These are phyloP conservation scores for Boletus tomentosulus DNA, from an alignment of 768 basidiomycete genomes.

Conservation along the genomic window DNA sequence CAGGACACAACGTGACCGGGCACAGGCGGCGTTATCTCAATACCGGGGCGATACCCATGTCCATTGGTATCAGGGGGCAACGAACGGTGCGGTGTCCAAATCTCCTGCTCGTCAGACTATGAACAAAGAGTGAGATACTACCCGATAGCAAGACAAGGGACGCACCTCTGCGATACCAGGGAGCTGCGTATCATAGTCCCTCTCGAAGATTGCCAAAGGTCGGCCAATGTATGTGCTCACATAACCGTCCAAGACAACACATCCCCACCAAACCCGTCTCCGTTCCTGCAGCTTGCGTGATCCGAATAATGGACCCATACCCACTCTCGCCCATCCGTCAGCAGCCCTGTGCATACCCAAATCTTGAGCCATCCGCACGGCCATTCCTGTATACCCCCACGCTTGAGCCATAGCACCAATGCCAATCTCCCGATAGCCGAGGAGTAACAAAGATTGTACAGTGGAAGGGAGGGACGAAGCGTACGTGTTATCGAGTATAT, in stretches of 20 bases:
- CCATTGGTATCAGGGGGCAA: slow-evolving; percentile 30
- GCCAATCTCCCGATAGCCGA: slow-evolving; percentile 83
- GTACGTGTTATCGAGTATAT: slow-evolving; percentile 60
- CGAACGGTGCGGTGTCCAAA: slow-evolving; percentile 43
- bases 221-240: slow-evolving; percentile 77
- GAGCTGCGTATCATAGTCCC: slow-evolving; percentile 70
- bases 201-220: slow-evolving; percentile 69
- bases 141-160: neutral
- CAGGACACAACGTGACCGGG: slow-evolving; percentile 62
- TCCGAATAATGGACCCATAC: slow-evolving; percentile 55
- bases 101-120: slow-evolving; percentile 64
- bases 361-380: slow-evolving; percentile 90
- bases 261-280: slow-evolving; percentile 73
- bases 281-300: slow-evolving; percentile 64
- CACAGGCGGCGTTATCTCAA: slow-evolving; percentile 24
- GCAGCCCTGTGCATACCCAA: slow-evolving; percentile 79
- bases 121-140: slow-evolving; percentile 8
- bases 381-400: slow-evolving; percentile 86
- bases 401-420: slow-evolving; percentile 87
- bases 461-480: slow-evolving; percentile 70
- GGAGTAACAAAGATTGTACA: slow-evolving; percentile 73
- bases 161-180: slow-evolving; percentile 58
- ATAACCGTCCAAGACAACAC: slow-evolving; percentile 76
- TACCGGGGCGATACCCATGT: slow-evolving; percentile 22
- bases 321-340: slow-evolving; percentile 68